Conservation (phyloP, 768 basidiomycete genomes). For the Pleurotus cornucopiae region DNA sequence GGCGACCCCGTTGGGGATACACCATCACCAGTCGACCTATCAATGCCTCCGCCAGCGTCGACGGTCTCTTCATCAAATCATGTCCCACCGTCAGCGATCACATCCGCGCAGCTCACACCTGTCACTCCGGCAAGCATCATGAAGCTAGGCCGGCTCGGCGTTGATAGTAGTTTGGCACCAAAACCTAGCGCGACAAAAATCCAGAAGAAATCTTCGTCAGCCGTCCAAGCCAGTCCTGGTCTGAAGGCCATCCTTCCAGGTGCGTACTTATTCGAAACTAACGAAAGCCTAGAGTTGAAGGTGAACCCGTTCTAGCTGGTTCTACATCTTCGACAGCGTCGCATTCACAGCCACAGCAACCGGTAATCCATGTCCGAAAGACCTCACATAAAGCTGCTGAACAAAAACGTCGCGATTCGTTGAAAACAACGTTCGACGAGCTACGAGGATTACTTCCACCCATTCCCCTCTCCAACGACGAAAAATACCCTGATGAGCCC, state of each 20-base stretch:
- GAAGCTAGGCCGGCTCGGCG: conserved; percentile 71
- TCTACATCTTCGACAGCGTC: conserved; percentile 11
- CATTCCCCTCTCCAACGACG: conserved; percentile 78
- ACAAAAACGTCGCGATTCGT: conserved; percentile 93
- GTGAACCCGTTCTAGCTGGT: conserved; percentile 15
- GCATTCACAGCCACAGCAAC: conserved; percentile 11
- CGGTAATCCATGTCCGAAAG: conserved; percentile 49
- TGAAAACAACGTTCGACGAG: conserved; percentile 92
- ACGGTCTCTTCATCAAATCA: conserved; percentile 4
- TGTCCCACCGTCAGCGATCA: conserved; percentile 2
- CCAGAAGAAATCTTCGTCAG: conserved; percentile 23
- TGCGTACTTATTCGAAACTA: conserved; percentile 20
- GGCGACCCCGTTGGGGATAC: conserved; percentile 48
- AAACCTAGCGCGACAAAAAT: conserved; percentile 17
- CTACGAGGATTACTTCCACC: conserved; percentile 81
- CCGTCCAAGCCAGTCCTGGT: conserved; percentile 42
- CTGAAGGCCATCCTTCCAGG: conserved; percentile 75
- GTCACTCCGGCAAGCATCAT: conserved; percentile 92
- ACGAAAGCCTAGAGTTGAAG: too few relatives aligned
- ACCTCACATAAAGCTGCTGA: conserved; percentile 95
- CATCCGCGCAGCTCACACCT: conserved; percentile 48
- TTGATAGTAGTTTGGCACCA: conserved; percentile 31
- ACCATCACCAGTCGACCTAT: conserved; percentile 83
- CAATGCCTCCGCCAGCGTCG: conserved; percentile 82
- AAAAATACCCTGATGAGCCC: conserved; percentile 66